These are phyloP conservation scores for Monosporozyma servazzii DNA, from an alignment of 805 yeast species.

Conservation along the genomic window DNA sequence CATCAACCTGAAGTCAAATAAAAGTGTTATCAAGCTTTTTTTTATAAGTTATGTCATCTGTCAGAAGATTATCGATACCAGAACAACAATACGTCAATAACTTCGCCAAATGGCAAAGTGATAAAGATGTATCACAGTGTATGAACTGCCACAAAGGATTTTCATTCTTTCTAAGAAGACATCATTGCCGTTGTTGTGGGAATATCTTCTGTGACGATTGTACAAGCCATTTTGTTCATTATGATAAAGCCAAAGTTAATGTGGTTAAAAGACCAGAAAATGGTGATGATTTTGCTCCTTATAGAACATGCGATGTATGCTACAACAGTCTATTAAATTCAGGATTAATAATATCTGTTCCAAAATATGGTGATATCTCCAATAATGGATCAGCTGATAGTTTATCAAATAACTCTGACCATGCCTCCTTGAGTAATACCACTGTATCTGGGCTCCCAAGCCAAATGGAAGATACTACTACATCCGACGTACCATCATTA, in stretches of 20 bases:
- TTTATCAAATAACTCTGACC: background rate
- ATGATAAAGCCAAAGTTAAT: conserved; percentile 21
- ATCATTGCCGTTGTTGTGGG: conserved; percentile 66
- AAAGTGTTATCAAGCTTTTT: background rate
- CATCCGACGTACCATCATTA: background rate
- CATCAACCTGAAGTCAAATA: background rate
- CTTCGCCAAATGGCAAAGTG: conserved; percentile 28
- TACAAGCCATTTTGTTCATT: conserved; percentile 20
- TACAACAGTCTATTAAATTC: conserved; percentile 31
- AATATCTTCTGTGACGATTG: conserved; percentile 47
- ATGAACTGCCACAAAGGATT: conserved; percentile 38
- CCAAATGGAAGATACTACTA: background rate
- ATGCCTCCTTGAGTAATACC: background rate
- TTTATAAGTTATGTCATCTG: background rate
- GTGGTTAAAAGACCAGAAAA: conserved; percentile 16
- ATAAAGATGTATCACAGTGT: conserved; percentile 31
- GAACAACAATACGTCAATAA: conserved; percentile 4
- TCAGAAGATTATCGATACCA: background rate
- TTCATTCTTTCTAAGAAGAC: conserved; percentile 47
- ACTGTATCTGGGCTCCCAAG: background rate
- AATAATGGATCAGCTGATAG: background rate
- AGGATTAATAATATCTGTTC: conserved; percentile 5
- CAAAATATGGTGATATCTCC: conserved; percentile 8
- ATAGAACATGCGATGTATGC: conserved; percentile 8
- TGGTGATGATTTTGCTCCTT: conserved; percentile 7